Conservation (phyloP, 306 rosid species). For the Quercus variabilis region DNA sequence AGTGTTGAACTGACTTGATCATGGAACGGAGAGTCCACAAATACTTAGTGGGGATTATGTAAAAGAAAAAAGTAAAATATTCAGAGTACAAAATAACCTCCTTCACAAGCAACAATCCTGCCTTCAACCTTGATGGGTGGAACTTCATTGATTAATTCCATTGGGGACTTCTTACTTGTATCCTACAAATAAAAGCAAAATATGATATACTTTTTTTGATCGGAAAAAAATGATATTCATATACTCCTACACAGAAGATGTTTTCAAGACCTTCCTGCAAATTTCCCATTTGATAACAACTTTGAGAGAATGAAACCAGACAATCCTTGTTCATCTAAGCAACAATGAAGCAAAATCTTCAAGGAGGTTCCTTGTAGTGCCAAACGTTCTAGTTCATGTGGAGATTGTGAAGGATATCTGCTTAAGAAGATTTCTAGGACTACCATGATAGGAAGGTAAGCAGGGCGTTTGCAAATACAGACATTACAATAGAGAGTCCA, state of each 20-base stretch:
- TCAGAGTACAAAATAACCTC: slow-evolving; percentile 49
- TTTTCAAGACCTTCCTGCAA: not conserved
- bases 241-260: not conserved
- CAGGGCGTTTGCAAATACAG: too few relatives aligned
- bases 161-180: slow-evolving; percentile 87
- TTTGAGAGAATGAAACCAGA: too few relatives aligned
- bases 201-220: not conserved
- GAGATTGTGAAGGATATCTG: too few relatives aligned
- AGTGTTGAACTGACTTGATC: not conserved
- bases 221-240: not conserved
- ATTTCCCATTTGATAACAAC: not conserved
- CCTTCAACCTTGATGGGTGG: slow-evolving; percentile 92
- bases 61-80: not conserved
- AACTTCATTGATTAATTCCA: slow-evolving; percentile 96
- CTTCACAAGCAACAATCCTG: slow-evolving; percentile 95
- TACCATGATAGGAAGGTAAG: too few relatives aligned
- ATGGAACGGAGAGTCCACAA: not conserved
- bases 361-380: too few relatives aligned
- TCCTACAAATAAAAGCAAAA: slow-evolving; percentile 51
- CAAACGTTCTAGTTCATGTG: too few relatives aligned
- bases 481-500: too few relatives aligned
- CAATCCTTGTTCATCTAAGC: fast-evolving
- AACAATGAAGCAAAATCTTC: too few relatives aligned
- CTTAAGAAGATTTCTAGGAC: too few relatives aligned
- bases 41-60: not conserved